phyloP scores from a whole-genome alignment of 1,284 basidiomycete species.

The Rhodofomes roseus region DNA sequence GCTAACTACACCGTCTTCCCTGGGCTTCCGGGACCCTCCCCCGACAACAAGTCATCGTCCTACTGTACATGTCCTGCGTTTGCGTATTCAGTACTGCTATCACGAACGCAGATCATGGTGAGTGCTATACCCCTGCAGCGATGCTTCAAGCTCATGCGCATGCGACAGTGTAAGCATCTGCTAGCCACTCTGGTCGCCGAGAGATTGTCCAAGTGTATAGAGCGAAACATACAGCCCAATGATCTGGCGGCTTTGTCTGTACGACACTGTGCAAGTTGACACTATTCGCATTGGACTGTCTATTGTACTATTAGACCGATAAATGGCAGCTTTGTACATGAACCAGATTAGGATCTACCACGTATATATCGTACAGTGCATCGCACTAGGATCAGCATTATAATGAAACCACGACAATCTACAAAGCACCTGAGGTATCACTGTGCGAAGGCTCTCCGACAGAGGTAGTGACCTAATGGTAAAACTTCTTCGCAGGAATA shows the following conservation, averaged over 20 bases:
- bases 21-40: constrained; percentile 32
- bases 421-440: not conserved
- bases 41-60: constrained; percentile 33
- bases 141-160: not conserved
- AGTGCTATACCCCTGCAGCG: constrained; percentile 4
- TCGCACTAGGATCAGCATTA: not conserved
- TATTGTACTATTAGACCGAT: no score
- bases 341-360: not conserved
- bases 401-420: not conserved
- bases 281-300: no score
- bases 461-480: not conserved
- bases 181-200: constrained; percentile 61
- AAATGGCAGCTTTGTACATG: no score
- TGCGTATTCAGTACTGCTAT: constrained; percentile 53
- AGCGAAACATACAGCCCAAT: constrained; percentile 42
- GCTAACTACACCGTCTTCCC: constrained; percentile 60
- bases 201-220: constrained; percentile 46
- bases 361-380: not conserved
- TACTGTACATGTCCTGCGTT: constrained; percentile 79
- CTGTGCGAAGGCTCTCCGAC: not conserved
- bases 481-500: constrained; percentile 5
- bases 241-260: constrained; percentile 36
- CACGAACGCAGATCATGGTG: constrained; percentile 64
- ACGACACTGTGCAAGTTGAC: constrained; percentile 11
- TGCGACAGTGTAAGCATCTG: constrained; percentile 68